Percentiles rank a stretch among this genome's conserved stretches.
Conservation (phyloP, 2,329 filamentous ascomycete genomes). For the Podosphaera aphanis region DNA sequence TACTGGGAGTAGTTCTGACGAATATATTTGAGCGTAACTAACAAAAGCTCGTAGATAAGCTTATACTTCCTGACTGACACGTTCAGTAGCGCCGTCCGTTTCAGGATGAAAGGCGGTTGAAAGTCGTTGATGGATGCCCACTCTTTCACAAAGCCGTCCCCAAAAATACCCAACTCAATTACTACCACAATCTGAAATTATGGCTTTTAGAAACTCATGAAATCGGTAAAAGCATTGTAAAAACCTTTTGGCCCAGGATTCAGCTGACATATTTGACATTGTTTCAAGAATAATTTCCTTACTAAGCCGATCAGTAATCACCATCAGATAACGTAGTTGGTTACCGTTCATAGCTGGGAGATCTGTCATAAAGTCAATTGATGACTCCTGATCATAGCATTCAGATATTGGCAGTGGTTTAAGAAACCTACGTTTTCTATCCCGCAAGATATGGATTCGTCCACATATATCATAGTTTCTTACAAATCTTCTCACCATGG, state of each 20-base stretch:
- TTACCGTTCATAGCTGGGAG: too few relatives aligned
- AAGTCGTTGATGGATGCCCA: neutral
- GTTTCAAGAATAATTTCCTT: too few relatives aligned
- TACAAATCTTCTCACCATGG: neutral
- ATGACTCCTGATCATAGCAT: neutral
- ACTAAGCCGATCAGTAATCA: too few relatives aligned
- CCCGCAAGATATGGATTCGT: neutral
- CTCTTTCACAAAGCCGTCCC: neutral
- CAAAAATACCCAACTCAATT: neutral
- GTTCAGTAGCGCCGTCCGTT: neutral
- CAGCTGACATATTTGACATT: neutral
- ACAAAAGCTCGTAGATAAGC: neutral
- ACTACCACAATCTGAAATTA: neutral
- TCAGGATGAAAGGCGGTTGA: neutral
- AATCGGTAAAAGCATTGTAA: neutral
- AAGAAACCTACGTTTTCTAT: slow-evolving; percentile 1
- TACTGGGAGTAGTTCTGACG: neutral
- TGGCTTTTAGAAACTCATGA: neutral
- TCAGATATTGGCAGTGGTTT: slow-evolving; percentile 1
- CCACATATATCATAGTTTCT: neutral
- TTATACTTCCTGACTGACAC: neutral
- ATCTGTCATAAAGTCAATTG: too few relatives aligned
- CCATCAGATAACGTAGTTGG: too few relatives aligned
- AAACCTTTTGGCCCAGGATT: neutral
- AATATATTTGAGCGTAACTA: neutral